A percentile compares a stretch with the other conserved stretches of the same genome.
Conservation (phyloP, 176 grass and related monocot species). For the Triticum urartu region DNA sequence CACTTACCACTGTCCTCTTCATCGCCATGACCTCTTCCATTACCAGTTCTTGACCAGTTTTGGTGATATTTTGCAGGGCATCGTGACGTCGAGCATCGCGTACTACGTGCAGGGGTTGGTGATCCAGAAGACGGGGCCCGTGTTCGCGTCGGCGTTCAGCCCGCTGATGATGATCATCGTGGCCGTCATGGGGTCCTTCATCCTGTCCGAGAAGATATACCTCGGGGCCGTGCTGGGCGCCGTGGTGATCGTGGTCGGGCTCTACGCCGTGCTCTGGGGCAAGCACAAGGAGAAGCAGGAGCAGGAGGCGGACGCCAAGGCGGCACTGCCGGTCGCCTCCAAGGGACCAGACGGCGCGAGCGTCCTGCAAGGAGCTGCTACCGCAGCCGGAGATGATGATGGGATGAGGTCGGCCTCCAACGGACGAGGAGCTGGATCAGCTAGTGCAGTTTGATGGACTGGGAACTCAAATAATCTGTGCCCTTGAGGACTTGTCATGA, state of each 20-base stretch:
- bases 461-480: conserved; percentile 27
- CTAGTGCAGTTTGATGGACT: conserved; percentile 32
- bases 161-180: conserved; percentile 99
- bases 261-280: conserved; percentile 87
- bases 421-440: conserved; percentile 5
- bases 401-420: conserved; percentile 37
- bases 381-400: conserved; percentile 13
- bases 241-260: conserved; percentile 69
- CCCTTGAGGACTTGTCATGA: conserved; percentile 1
- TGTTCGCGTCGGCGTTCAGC: conserved; percentile 98
- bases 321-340: conserved; percentile 48
- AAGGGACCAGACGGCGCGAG: conserved; percentile 29
- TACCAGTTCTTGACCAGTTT: not conserved
- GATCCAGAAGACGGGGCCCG: conserved; percentile 78
- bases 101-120: conserved; percentile 95
- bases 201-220: conserved; percentile 83
- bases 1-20: not conserved
- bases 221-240: conserved; percentile 80
- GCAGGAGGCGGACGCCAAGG: conserved; percentile 18
- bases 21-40: not conserved
- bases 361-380: too few relatives aligned
- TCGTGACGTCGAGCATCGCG: conserved; percentile 90
- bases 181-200: conserved; percentile 89
- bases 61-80: conserved; percentile 39
- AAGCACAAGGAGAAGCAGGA: conserved; percentile 73